Base-by-base conservation (phyloP, 1,139 yeast species). In the Protomyces gravidus region DNA sequence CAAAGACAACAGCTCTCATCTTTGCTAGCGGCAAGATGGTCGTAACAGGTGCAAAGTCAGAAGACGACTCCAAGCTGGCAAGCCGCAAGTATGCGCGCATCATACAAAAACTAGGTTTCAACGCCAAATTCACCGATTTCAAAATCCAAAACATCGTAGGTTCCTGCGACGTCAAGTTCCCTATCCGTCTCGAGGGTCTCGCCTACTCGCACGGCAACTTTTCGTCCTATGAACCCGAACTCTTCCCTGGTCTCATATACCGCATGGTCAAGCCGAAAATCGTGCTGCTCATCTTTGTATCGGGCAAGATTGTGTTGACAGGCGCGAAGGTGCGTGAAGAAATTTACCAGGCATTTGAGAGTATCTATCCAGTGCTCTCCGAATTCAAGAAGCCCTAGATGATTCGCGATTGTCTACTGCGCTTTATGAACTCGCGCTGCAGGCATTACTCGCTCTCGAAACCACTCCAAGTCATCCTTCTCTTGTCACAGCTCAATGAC, bases 291-390 rank as follows among this genome's bases (percentile, higher is more conserved):
- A 90, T 92, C 70, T 92, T 92, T 74, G 98, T 92, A 61, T 87
- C 96, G 39, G 99, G 99, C 49, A 92, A 94, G 74, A 92, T 92
- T 75, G 99, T 92, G 62, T 79, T 92, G 69, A 92, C 99, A 21
- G 99, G 99, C 78, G 99, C 99, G 32, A 92, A 92, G 73, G 97
- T 92, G 74, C 86, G 99, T 74, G 98, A 92, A 73, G 99, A 92
- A 73, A 92, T 92, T 67, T 92, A 92, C 73, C 96, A 90, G 67
- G 98, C 98, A 4, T 92, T 92, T 72, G 98, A 92, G 73, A 67
- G 97, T 65, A 92, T 92, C 63, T 92, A 92, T 74, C 98, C 98
- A 57, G 98, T 92, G 74, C 80, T 92, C 80, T 89, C 95, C 77
- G 98, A 92, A 80, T 92, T 92, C 78, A 84, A 97, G 73, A 92